Conservation (phyloP, 177 flowering plant genomes). For the Vitis hybrid region DNA sequence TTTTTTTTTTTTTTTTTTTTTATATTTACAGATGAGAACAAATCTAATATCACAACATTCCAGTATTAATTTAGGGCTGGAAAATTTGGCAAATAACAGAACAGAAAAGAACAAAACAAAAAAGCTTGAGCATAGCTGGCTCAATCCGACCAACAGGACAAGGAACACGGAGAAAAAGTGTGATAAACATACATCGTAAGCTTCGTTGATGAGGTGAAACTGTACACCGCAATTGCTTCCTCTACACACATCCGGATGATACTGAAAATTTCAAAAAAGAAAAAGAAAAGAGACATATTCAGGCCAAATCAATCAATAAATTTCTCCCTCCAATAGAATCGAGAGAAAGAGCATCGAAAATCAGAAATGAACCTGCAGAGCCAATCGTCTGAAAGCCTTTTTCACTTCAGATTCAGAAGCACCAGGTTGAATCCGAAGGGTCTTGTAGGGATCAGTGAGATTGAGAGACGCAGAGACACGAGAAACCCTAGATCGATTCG, state of each 20-base stretch:
- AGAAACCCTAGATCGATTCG: conserved; percentile 5
- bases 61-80: no score
- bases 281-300: neutral
- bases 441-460: conserved; percentile 62
- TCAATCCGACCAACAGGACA: neutral
- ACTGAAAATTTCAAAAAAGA: conserved; percentile 50
- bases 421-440: conserved; percentile 63
- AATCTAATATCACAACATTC: no score
- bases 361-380: conserved; percentile 55
- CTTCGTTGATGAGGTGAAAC: conserved; percentile 82
- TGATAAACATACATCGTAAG: conserved; percentile 66
- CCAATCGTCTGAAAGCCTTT: conserved; percentile 83
- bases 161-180: neutral
- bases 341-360: neutral
- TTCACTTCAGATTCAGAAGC: conserved; percentile 87
- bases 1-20: no score
- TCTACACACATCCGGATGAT: conserved; percentile 97
- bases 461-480: conserved; percentile 20
- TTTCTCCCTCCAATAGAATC: no score
- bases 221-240: conserved; percentile 77
- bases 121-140: no score
- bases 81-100: neutral
- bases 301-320: neutral
- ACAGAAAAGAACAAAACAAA: neutral
- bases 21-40: no score